Base-by-base conservation (phyloP, 2,329 filamentous ascomycete genomes). In the Stemphylium vesicarium region DNA sequence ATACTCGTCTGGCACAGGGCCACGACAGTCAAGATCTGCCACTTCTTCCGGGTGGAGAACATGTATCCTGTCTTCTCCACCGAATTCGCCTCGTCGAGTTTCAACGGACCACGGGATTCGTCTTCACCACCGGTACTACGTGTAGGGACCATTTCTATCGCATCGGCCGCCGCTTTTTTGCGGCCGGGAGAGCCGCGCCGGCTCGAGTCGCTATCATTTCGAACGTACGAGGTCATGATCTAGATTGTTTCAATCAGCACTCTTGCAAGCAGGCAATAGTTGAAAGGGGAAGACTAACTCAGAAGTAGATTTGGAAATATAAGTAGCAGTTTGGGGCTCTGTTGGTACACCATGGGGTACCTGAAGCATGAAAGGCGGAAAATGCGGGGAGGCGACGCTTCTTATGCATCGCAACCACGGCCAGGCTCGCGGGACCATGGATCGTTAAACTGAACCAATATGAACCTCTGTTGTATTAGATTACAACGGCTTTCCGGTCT, bases 1-100 rank as follows among this genome's bases (percentile, higher is more conserved):
- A 83, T 75, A 12, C 79, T 79, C 1, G 82, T 79, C 62, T 85
- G 83, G 10, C 84, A 80, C 11, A 80, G 65, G 56, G 83, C 83
- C 54, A 85, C 82, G 63, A 83, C 75, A 9, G 73, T 76, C 35
- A 85, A 74, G 45, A 83, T 79, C 51, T 65, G 73, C 83, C 82
- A 85, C 62, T 84, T 85, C 69, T 79, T 80, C 72, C 61, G 83
- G 1, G 63, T 64, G 0, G 80, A 69, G 65, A 77, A 84, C 16
- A 65, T 64, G 63, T 77, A 80, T 9, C 77, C 82, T 1, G 82
- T 78, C 11, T 72, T 56, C 22, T 62, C 47, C 13, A 57, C 35
- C 39, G 58, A 45, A 15, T 66, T 63, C n/a, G 45, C 59, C 42
- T 68, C 65, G 22, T 50, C 57, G 51, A 68, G 51, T 22, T 44